phyloP scores from a whole-genome alignment of 148 eudicot genomes.

The Beta vulgaris region DNA sequence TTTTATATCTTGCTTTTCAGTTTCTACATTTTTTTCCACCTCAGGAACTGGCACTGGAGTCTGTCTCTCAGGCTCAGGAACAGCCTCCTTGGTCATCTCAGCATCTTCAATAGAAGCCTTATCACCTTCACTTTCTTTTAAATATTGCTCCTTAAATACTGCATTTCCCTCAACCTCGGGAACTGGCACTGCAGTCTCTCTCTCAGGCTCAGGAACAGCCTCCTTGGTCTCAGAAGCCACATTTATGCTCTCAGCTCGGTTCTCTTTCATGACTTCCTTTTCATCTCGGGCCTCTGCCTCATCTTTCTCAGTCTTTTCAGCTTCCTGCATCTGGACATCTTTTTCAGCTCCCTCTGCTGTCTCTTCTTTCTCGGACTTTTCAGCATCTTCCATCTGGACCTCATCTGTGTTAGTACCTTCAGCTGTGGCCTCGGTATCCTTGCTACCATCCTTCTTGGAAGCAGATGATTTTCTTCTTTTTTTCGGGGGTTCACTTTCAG shows the following conservation, averaged over 20 bases:
- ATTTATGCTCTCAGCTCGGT: conserved; percentile 24
- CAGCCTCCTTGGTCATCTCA: conserved; percentile 18
- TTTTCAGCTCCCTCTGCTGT: conserved; percentile 10
- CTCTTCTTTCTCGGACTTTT: conserved; percentile 28
- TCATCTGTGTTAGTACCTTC: conserved; percentile 34
- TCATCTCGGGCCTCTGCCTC: conserved; percentile 2
- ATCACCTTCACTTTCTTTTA: background rate
- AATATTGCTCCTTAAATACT: conserved; percentile 17
- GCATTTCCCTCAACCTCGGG: conserved; percentile 17
- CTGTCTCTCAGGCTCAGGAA: conserved; percentile 20
- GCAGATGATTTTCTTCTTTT: conserved; percentile 50
- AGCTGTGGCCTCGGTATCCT: conserved; percentile 36
- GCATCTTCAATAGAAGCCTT: background rate
- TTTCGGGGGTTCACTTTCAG: conserved; percentile 57
- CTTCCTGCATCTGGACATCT: conserved; percentile 23
- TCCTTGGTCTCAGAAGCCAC: conserved; percentile 24
- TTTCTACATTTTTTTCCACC: conserved; percentile 20
- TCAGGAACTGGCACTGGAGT: conserved; percentile 1
- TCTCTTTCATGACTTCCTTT: conserved; percentile 27
- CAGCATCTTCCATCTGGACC: conserved; percentile 36
- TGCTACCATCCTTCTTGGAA: conserved; percentile 42
- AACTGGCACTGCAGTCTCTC: conserved; percentile 17
- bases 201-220: conserved; percentile 16
- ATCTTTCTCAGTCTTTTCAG: conserved; percentile 24
- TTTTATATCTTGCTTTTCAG: background rate